A percentile compares a stretch with the other conserved stretches of the same genome.
Evolutionary conservation across 352 stramenopile species (phyloP).

Genomic region (Phytophthora pseudosyringae): DNA sequence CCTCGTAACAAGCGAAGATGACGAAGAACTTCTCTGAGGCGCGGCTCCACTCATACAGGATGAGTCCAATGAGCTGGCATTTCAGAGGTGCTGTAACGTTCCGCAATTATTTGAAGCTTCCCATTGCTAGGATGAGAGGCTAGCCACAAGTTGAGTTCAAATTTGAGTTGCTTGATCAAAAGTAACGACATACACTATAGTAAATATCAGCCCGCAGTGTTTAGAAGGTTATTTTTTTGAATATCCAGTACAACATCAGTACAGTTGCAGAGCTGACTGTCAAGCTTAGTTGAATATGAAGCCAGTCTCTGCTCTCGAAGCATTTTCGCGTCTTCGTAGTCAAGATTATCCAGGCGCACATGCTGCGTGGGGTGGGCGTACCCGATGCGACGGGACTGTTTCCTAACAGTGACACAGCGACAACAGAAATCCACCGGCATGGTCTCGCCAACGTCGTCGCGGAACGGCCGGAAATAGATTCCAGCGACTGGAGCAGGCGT

Average conservation of each 20-base stretch:
- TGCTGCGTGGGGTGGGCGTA: slow-evolving; percentile 9
- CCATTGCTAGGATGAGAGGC: too few species aligned
- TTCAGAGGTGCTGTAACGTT: too few species aligned
- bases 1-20: slow-evolving; percentile 9
- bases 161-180: too few species aligned
- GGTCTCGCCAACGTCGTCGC: neutral
- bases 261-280: neutral
- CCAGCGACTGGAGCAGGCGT: too few species aligned
- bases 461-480: slow-evolving; percentile 2
- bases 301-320: neutral
- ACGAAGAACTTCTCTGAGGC: slow-evolving; percentile 13
- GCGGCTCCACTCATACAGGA: slow-evolving; percentile 14
- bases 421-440: neutral
- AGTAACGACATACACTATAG: too few species aligned
- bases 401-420: neutral
- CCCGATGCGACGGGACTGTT: slow-evolving; percentile 3
- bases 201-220: neutral
- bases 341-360: neutral
- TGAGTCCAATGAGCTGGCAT: too few species aligned
- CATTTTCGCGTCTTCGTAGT: slow-evolving; percentile 2
- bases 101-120: too few species aligned
- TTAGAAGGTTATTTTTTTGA: slow-evolving; percentile 15
- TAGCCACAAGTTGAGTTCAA: too few species aligned
- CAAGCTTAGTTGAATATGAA: slow-evolving; percentile 7
- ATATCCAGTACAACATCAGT: slow-evolving; percentile 3